Evolutionary conservation across 345 rosid genomes (phyloP), one percentile per base, ranked within the genome.

Genomic region (Pelargonium nanum): DNA sequence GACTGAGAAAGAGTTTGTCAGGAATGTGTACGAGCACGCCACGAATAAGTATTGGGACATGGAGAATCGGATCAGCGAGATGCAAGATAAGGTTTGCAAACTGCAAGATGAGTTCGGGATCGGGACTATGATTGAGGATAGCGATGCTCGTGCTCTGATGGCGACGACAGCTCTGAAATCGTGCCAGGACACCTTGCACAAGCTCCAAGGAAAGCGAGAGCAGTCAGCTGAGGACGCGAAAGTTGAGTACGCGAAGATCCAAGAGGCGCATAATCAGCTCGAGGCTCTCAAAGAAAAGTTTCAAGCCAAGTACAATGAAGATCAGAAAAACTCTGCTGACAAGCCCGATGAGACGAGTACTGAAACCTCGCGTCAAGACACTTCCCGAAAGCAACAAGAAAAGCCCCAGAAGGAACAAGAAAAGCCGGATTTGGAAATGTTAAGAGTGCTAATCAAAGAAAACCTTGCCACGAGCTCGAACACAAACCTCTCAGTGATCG

Each of bases 101-200:
- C 80, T 92, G 59, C 87, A 89, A 66, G 97, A 89, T 54, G 94
- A 93, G 78, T 87, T 89, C 32, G 84, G 88, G 50, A 63, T 84
- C 17, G 81, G 71, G 24, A 78, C 69, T 9, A 65, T 73, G 17
- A 80, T 84, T 24, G 91, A 85, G 59, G 96, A 84, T 54, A 70
- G 81, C 16, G 96, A 92, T 63, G 96, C 96, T 57, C 73, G 97
- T 58, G 70, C 80, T 2, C 65, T 89, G 68, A 93, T 87, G 96
- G 91, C 85, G 0, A 55, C 70, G 19, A 76, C 84, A 0, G 94
- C 97, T 54, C 72, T 92, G 24, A 85, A 71, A 32, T 87, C 97
- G 16, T 87, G 95, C 72, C 76, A 77, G 58, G 86, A 78, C n/a
- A 79, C 82, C 8, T 69, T 92, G 64, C 59, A 58, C 58, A 77